Base-by-base conservation (phyloP, 2,329 filamentous ascomycete species). In the Colletotrichum coccodes region DNA sequence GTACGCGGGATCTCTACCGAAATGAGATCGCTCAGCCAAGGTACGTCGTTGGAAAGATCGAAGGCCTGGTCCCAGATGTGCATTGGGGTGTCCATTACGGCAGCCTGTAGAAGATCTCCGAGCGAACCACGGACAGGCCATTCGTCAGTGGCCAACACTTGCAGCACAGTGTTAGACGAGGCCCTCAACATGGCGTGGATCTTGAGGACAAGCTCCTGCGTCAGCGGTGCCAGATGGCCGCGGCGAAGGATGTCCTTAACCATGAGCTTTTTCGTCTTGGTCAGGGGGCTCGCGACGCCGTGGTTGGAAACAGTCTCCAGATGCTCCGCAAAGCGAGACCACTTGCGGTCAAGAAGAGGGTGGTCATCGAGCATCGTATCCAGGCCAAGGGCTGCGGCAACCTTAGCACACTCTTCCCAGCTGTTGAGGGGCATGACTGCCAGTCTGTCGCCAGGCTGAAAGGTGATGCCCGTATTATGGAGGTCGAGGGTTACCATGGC, bases 361-460 rank as follows among this genome's bases (percentile, higher is more conserved):
- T 77, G 73, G 8, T 79, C 73, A n/a, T 85, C 82, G 1, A 88
- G 79, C 65, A 82, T 80, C 3, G 79, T 75, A 36, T 85, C 84
- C 0, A 87, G 76, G 0, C 86, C 85, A 1, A 88, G 78, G 0
- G 85, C 85, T 0, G 85, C 82, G 3, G 83, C 85, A 11, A 88
- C 83, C 70, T 87, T 87, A 21, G 85, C 85, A 58, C 84, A 86
- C 72, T 88, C 86, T 9, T 83, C 81, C 86, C 85, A 87, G 62
- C 79, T 81, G 64, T 87, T 88, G 18, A 87, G 79, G 0, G 85
- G 85, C 85, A 88, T 87, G 2, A 88, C 77, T 0, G 85, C 85
- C 6, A 88, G 79, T 6, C 85, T 80, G 60, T 88, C 86, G 0
- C 86, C 86, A 0, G 86, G 85, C 56, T 83, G 79, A 62, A 86